Evolutionary conservation across 2,329 filamentous ascomycete genomes (phyloP), one percentile per base, ranked within the genome.

Genomic region (Epichloe elymi): DNA sequence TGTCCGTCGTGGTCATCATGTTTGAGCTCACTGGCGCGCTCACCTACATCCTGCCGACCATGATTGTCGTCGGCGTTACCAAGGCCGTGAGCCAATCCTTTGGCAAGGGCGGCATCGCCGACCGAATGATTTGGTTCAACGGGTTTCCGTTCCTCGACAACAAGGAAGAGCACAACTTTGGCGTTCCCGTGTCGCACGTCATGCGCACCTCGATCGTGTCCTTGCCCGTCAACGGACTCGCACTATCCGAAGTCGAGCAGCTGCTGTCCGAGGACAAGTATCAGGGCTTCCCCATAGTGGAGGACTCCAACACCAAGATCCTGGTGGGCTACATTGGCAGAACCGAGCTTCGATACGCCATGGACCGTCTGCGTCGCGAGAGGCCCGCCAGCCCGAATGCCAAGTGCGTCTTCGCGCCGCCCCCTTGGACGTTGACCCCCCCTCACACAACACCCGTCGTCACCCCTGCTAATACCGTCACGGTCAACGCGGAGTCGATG

Each of bases 1-100:
- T 98, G 15, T 94, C 90, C 0, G 89, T 98, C 10, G 91, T 96
- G 2, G 93, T 98, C 61, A 98, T 98, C 67, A 97, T 98, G 93
- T 97, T 97, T 62, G 93, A 98, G 68, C 77, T 98, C 46, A 98
- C 93, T 0, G 93, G 93, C n/a, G 93, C 93, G 6, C 72, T 97
- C 54, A 95, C 90, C 2, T 98, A 98, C 63, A 97, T 98, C 57
- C 72, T 98, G 30, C 93, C 93, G 0, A 97, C 91, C 14, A 98
- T 98, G 93, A 96, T 98, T 59, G 93, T 97, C 0, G 93, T 97
- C 2, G 93, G 93, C 46, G 86, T 96, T 35, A 97, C 91, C 39
- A 98, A 98, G 72, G 87, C 87, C 14, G 87, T 98, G 45, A 83
- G 86, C 55, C 88, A 95, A 58, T 75, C 89, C 12, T 93, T 95